Conservation (phyloP, 1,284 basidiomycete species). For the Mycosarcoma mackinlayi region DNA sequence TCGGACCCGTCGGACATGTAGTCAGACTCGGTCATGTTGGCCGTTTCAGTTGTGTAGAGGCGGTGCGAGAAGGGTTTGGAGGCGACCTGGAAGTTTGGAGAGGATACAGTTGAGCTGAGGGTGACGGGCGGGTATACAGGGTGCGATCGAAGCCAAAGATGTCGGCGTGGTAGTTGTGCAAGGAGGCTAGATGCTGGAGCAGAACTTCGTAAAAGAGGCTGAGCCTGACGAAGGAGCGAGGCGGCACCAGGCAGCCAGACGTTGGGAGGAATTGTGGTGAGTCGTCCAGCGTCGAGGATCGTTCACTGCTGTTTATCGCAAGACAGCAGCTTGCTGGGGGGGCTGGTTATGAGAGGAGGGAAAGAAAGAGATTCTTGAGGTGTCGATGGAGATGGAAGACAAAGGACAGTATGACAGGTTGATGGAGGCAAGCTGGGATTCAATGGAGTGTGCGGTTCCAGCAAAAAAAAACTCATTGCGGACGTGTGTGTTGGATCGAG, state of each 20-base stretch:
- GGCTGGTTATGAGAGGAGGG: not conserved
- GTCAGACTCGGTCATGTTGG: conserved; percentile 43
- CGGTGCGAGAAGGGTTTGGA: not conserved
- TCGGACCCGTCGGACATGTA: conserved; percentile 39
- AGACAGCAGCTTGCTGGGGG: no score
- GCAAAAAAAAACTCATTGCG: not conserved
- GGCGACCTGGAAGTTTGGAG: not conserved
- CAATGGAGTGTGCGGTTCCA: not conserved
- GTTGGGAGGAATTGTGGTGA: conserved; percentile 30
- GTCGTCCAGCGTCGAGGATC: conserved; percentile 4
- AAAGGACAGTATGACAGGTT: no score
- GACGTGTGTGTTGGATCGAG: conserved; percentile 10
- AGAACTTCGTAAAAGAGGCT: conserved; percentile 1
- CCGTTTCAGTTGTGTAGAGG: conserved; percentile 8
- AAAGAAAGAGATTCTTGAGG: conserved; percentile 14
- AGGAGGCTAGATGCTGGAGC: conserved; percentile 4
- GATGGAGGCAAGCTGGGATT: conserved; percentile 1
- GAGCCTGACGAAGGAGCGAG: conserved; percentile 18
- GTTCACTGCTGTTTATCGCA: conserved; percentile 14
- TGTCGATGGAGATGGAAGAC: conserved; percentile 9
- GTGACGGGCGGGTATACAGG: conserved; percentile 15
- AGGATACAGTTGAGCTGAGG: not conserved
- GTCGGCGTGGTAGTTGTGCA: not conserved
- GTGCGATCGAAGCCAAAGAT: not conserved
- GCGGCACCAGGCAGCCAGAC: conserved; percentile 46